Evolutionary conservation across 306 rosid species (phyloP), one percentile per base, ranked within the genome.

Genomic region (Nissolia schottii): DNA sequence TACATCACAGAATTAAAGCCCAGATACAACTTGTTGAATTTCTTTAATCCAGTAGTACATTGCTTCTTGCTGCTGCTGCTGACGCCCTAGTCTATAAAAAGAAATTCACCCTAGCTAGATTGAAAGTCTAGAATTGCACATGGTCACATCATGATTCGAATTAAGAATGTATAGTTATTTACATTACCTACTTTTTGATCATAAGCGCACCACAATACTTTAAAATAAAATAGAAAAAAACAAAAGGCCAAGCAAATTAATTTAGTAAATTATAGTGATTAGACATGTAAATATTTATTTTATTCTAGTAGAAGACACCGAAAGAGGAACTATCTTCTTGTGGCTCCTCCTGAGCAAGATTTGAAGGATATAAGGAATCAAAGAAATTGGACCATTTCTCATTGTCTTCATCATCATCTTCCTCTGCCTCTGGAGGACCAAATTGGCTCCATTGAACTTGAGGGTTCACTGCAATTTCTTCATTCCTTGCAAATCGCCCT

Each of bases 401-500:
- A 1, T 79, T n/a, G n/a, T n/a, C n/a, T n/a, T n/a, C 51, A 45
- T 45, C 85, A 22, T 86, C 92, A 0, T 87, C 90, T 3, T 87
- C 89, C 7, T 80, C 87, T 43, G 84, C 88, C 24, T 87, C 88
- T 29, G 76, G 90, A 22, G 60, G 78, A 41, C 81, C 83, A 9
- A 73, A 64, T 7, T 86, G 71, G 61, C 78, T 84, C 94, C 94
- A 87, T 32, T 80, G 80, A 76, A 24, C 74, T 49, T 66, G 60
- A 48, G 80, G 79, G 64, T 70, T 85, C 76, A 14, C 77, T 2
- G 74, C 89, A 37, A 68, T 78, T 73, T 94, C 96, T 1, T 89
- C 92, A 20, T 89, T 91, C 80, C 82, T 90, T 0, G 91, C 99
- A 81, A 94, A 91, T 71, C 96, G 48, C 13, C 99, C 99, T 80